phyloP scores from a whole-genome alignment of 2,329 filamentous ascomycete genomes.

The Thelonectria rubi region DNA sequence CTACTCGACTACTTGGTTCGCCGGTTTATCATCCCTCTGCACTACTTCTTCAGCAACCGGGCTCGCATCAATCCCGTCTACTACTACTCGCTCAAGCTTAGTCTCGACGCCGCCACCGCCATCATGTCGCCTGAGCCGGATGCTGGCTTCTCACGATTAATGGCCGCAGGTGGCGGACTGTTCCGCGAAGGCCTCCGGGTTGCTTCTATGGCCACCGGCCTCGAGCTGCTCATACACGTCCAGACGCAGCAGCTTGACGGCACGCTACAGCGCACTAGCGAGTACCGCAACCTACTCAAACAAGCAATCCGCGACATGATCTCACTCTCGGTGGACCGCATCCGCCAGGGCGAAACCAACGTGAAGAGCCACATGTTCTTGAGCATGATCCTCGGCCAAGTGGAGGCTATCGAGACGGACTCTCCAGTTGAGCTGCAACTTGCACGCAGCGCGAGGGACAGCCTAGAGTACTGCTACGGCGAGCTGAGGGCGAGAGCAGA shows the following conservation, averaged over 20 bases:
- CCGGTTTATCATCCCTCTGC: constrained; percentile 64
- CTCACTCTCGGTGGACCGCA: constrained; percentile 43
- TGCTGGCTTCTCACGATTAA: constrained; percentile 48
- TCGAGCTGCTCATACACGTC: constrained; percentile 50
- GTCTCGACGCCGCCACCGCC: constrained; percentile 54
- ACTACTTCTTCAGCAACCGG: constrained; percentile 57
- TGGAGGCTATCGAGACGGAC: constrained; percentile 47
- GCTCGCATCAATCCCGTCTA: constrained; percentile 56
- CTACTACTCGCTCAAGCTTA: constrained; percentile 59
- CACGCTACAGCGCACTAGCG: constrained; percentile 39
- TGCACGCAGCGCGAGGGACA: constrained; percentile 46
- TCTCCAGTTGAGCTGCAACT: constrained; percentile 40
- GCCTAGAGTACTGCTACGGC: constrained; percentile 44
- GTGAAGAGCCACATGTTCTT: constrained; percentile 55
- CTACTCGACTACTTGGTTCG: constrained; percentile 61
- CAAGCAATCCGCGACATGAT: constrained; percentile 43
- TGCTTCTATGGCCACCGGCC: constrained; percentile 44
- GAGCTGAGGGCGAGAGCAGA: constrained; percentile 36
- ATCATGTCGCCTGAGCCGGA: constrained; percentile 50
- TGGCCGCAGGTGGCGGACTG: constrained; percentile 51
- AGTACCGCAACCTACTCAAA: constrained; percentile 46
- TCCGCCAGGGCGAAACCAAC: constrained; percentile 54
- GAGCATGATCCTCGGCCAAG: constrained; percentile 51
- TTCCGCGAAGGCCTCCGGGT: constrained; percentile 51
- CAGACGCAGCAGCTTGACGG: constrained; percentile 44